A percentile compares a stretch with the other conserved stretches of the same genome.
Conservation (phyloP, 2,329 filamentous ascomycete genomes). For the Stenocarpella maydis region DNA sequence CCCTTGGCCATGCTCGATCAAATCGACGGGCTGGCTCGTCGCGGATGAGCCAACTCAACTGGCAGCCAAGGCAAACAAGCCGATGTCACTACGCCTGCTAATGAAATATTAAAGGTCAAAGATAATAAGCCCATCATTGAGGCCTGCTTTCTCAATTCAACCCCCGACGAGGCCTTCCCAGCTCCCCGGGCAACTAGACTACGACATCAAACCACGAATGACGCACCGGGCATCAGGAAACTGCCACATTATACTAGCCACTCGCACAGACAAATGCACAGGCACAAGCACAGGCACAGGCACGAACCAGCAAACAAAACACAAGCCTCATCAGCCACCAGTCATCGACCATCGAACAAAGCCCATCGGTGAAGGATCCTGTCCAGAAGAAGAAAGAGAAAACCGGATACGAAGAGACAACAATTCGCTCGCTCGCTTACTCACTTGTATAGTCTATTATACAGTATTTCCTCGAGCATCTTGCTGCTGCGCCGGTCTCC, state of each 20-base stretch:
- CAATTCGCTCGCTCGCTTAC: neutral
- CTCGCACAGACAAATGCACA: conserved; percentile 10
- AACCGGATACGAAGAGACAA: conserved; percentile 5
- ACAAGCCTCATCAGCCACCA: conserved; percentile 8
- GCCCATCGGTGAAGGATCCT: conserved; percentile 2
- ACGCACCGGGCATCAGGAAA: neutral
- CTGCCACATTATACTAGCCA: neutral
- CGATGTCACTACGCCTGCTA: neutral
- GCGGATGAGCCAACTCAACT: neutral
- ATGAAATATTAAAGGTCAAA: neutral
- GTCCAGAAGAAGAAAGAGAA: neutral
- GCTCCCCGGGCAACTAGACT: conserved; percentile 2
- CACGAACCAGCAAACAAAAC: conserved; percentile 12
- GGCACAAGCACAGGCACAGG: conserved; percentile 14
- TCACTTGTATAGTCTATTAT: neutral
- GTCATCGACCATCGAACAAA: conserved; percentile 1
- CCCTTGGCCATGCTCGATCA: neutral
- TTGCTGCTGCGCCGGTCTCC: neutral
- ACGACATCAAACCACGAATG: conserved; percentile 24
- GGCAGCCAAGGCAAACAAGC: neutral
- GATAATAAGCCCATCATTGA: too few species aligned
- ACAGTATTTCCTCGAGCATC: neutral
- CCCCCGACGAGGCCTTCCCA: neutral
- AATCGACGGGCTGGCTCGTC: neutral
- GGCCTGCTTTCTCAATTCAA: too few species aligned